Evolutionary conservation across 345 rosid species (phyloP), one percentile per base, ranked within the genome.

Genomic region (Eutrema heterophyllum): DNA sequence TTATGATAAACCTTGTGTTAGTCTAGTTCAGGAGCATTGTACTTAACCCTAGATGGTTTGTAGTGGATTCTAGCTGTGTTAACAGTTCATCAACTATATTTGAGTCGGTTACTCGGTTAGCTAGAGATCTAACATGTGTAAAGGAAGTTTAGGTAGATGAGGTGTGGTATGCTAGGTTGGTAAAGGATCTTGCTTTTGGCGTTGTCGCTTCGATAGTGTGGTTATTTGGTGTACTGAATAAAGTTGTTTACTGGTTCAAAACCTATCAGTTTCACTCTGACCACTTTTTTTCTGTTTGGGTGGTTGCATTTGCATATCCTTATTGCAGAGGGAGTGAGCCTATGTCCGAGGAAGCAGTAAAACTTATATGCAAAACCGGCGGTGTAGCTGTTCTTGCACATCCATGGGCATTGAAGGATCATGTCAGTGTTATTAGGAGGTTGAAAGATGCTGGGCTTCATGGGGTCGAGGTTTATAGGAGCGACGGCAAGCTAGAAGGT

Each of bases 351-450:
- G 96, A 85, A 77, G 87, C 96, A 12, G 88, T 95, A 67, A 80
- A 73, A 78, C 73, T 95, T 38, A 86, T 95, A 64, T 57, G 76
- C 79, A 81, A 82, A 80, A 90, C 98, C 0, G 99, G 99, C 46
- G 99, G 98, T 52, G 74, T 95, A 71, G 84, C 98, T n/a, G 97
- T 95, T 46, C 86, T 95, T 29, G 99, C 98, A 79, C 99, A 95
- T 85, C 99, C 99, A 11, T 95, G 99, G 99, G 90, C 91, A 29
- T 78, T 95, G 79, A 90, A 90, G 77, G 78, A 95, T 70, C 94
- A 96, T 32, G 84, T 78, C 58, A 68, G 85, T 15, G 70, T 95
- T 32, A 83, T 88, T 68, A 76, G 83, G 79, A 81, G 78, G 70
- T 75, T 95, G 82, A 87, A 85, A 81, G 93, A 87, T 36, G 92